These are phyloP conservation scores for Prunella vulgaris DNA, from an alignment of 257 asterid genomes.

Conservation along the genomic window DNA sequence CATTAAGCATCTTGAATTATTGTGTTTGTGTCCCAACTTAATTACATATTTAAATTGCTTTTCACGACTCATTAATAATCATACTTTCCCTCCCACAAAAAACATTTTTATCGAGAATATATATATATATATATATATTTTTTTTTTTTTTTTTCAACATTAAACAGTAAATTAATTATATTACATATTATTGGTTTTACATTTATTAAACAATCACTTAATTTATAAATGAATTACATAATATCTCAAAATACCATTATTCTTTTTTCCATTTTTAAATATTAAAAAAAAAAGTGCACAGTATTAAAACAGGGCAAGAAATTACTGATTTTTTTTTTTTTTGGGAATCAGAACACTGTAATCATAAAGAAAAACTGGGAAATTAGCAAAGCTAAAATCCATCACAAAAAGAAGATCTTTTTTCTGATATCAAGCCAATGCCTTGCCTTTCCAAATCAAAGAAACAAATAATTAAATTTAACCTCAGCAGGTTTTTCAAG, in stretches of 20 bases:
- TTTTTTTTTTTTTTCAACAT: too few species aligned
- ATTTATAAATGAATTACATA: too few species aligned
- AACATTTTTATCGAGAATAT: too few species aligned
- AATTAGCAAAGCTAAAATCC: conserved; percentile 19
- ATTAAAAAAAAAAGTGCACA: too few species aligned
- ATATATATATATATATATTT: too few species aligned
- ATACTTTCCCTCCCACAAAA: not conserved
- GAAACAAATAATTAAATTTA: conserved; percentile 18
- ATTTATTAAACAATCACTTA: too few species aligned
- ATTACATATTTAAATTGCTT: conserved; percentile 6
- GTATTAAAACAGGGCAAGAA: too few species aligned
- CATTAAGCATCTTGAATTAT: conserved; percentile 29
- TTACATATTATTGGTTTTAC: too few species aligned
- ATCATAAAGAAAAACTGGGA: not conserved
- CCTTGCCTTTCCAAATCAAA: not conserved
- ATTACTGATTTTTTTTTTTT: conserved; percentile 3
- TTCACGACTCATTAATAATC: not conserved
- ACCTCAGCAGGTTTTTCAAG: conserved; percentile 24
- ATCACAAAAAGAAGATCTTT: not conserved
- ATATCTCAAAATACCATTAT: too few species aligned
- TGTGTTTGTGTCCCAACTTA: conserved; percentile 1
- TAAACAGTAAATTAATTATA: too few species aligned
- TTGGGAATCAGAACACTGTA: conserved; percentile 1
- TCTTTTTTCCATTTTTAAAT: too few species aligned
- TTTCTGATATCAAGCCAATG: not conserved